Conservation (phyloP, 805 yeast species). For the Saccharomycopsis guyanensis region DNA sequence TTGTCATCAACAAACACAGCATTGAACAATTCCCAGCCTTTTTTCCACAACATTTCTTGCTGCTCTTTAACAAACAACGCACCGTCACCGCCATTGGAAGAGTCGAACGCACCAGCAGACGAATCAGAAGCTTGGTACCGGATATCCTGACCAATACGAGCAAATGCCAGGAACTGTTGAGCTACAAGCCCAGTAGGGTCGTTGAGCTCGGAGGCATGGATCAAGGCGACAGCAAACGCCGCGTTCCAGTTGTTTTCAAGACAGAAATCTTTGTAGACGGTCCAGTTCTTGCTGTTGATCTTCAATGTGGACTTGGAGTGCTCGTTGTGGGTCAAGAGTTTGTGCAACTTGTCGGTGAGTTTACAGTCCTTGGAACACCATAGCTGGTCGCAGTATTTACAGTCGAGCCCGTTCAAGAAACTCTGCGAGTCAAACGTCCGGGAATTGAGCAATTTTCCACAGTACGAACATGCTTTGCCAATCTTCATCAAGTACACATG, state of each 20-base stretch:
- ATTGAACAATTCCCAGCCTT: slow-evolving; percentile 45
- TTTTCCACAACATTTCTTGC: slow-evolving; percentile 50
- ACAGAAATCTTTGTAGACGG: slow-evolving; percentile 51
- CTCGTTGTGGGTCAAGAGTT: slow-evolving; percentile 47
- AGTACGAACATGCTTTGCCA: slow-evolving; percentile 66
- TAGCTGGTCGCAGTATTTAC: slow-evolving; percentile 53
- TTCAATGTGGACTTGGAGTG: slow-evolving; percentile 22
- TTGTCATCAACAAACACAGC: slow-evolving; percentile 34
- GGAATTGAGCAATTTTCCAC: slow-evolving; percentile 48
- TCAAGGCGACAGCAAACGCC: slow-evolving; percentile 54
- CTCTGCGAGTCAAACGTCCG: slow-evolving; percentile 20
- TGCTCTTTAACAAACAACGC: slow-evolving; percentile 49
- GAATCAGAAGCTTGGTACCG: slow-evolving; percentile 51
- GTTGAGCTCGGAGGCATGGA: slow-evolving; percentile 38
- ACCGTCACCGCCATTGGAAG: slow-evolving; percentile 39
- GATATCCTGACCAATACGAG: slow-evolving; percentile 58
- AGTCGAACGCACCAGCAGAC: slow-evolving; percentile 43
- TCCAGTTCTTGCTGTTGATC: slow-evolving; percentile 45
- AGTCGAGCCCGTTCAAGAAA: slow-evolving; percentile 46
- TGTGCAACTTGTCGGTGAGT: slow-evolving; percentile 45
- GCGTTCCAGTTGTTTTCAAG: slow-evolving; percentile 60
- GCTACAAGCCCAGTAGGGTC: slow-evolving; percentile 35
- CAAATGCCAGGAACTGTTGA: slow-evolving; percentile 54
- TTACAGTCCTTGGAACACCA: slow-evolving; percentile 70
- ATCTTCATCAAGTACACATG: slow-evolving; percentile 47